phyloP scores from a whole-genome alignment of 1,284 basidiomycete genomes.

The Athelia sp. region DNA sequence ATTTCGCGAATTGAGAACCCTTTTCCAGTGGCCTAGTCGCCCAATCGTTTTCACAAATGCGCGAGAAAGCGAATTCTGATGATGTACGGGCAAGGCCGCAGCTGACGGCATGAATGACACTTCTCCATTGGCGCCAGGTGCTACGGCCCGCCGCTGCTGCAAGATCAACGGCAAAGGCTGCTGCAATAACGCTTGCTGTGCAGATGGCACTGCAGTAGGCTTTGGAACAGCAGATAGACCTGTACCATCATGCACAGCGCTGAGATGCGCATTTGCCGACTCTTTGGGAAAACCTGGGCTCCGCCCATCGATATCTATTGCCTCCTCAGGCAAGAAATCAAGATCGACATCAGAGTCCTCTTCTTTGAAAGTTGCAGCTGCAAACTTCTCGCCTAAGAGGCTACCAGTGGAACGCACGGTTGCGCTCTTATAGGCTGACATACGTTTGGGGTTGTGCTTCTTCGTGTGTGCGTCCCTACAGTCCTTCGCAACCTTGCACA shows the following conservation, averaged over 20 bases:
- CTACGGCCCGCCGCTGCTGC: conserved; percentile 23
- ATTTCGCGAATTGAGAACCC: conserved; percentile 60
- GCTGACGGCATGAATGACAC: conserved; percentile 32
- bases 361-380: conserved; percentile 47
- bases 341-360: conserved; percentile 72
- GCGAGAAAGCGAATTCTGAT: conserved; percentile 65
- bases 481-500: conserved; percentile 77
- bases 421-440: neutral
- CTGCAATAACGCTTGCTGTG: conserved; percentile 26
- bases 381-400: conserved; percentile 56
- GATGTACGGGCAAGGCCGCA: conserved; percentile 47
- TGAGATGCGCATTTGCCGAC: conserved; percentile 37
- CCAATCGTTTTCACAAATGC: conserved; percentile 80
- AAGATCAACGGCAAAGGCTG: conserved; percentile 42
- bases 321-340: conserved; percentile 55
- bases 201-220: conserved; percentile 11
- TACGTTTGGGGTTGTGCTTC: conserved; percentile 4
- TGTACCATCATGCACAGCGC: conserved; percentile 12
- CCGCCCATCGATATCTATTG: conserved; percentile 16
- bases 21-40: conserved; percentile 75
- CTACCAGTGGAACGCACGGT: conserved; percentile 24
- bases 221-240: conserved; percentile 3
- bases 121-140: conserved; percentile 22
- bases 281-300: conserved; percentile 25
- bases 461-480: conserved; percentile 66